Percentiles rank a stretch among this genome's conserved stretches.
Conservation (phyloP, 2,329 filamentous ascomycete genomes). For the Colletotrichum gigasporum region DNA sequence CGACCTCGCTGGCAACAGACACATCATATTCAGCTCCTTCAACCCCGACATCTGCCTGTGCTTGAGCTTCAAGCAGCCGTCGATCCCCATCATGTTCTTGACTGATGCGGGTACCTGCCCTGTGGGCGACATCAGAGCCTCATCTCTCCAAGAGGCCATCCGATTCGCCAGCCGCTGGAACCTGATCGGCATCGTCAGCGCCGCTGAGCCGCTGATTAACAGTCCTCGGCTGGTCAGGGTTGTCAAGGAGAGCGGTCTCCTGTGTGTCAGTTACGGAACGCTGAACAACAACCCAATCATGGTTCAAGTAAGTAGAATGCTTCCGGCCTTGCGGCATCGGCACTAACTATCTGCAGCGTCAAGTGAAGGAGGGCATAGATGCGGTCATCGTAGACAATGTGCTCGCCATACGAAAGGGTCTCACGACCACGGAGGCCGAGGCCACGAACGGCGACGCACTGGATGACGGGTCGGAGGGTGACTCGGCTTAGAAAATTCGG, state of each 20-base stretch:
- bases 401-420: slow-evolving; percentile 88
- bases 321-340: background rate
- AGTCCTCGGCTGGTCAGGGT: slow-evolving; percentile 90
- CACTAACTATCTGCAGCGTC: slow-evolving; percentile 62
- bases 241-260: slow-evolving; percentile 91
- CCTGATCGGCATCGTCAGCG: slow-evolving; percentile 86
- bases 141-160: slow-evolving; percentile 92
- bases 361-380: slow-evolving; percentile 96
- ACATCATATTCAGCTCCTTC: slow-evolving; percentile 97
- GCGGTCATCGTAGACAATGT: slow-evolving; percentile 98
- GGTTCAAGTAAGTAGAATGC: slow-evolving; percentile 74
- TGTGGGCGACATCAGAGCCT: slow-evolving; percentile 90
- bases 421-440: slow-evolving; percentile 62
- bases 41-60: slow-evolving; percentile 97
- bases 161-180: slow-evolving; percentile 97
- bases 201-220: slow-evolving; percentile 88
- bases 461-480: slow-evolving; percentile 20
- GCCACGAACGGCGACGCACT: slow-evolving; percentile 32
- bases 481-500: slow-evolving; percentile 20
- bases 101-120: slow-evolving; percentile 85
- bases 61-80: slow-evolving; percentile 95
- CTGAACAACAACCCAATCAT: slow-evolving; percentile 88
- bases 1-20: slow-evolving; percentile 81
- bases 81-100: slow-evolving; percentile 93
- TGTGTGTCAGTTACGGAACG: slow-evolving; percentile 94